Base-by-base conservation (phyloP, 176 grass and related monocot species). In the Raddia distichophylla region DNA sequence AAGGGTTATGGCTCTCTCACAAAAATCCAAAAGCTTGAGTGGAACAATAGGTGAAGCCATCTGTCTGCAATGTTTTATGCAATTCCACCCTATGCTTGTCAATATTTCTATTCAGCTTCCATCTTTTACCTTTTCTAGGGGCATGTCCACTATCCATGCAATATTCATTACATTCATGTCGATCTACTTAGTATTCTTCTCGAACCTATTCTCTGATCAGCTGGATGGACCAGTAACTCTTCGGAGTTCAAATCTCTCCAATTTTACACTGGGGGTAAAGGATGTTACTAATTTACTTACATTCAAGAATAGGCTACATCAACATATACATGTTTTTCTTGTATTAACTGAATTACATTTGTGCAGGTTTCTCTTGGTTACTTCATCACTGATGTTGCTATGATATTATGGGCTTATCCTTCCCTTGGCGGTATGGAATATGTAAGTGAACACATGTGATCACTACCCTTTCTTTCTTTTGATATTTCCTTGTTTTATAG, bases 321-420 rank as follows among this genome's bases (percentile, higher is more conserved):
- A 84, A 13, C 12, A 82, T 80, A 47, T 27, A 49, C 57, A 40
- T 64, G 73, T n/a, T 54, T 10, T 54, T 12, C 15, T 55, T 73
- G 78, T 84, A 52, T 65, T 12, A 51, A 33, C 37, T 69, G 53
- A 78, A 71, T 84, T 71, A 80, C 50, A 74, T 42, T 32, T 87
- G 67, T 74, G 19, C 74, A 99, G 93, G 87, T 99, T 79, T 99
- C 97, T 74, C 82, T 95, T 46, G 97, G 97, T 61, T 99, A 99
- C 86, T 99, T 99, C 83, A 87, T 91, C 46, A 84, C 91, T 65
- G 97, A 99, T 76, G 63, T 99, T 76, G 85, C 77, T 75, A 91
- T 99, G 97, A 90, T 99, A 83, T 78, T 89, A 47, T 99, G 97
- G 91, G 85, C 87, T 60, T 99, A 91, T 87, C 97, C 97, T 88